Conservation (phyloP, 495 filamentous ascomycete species). For the Thozetella sp. region DNA sequence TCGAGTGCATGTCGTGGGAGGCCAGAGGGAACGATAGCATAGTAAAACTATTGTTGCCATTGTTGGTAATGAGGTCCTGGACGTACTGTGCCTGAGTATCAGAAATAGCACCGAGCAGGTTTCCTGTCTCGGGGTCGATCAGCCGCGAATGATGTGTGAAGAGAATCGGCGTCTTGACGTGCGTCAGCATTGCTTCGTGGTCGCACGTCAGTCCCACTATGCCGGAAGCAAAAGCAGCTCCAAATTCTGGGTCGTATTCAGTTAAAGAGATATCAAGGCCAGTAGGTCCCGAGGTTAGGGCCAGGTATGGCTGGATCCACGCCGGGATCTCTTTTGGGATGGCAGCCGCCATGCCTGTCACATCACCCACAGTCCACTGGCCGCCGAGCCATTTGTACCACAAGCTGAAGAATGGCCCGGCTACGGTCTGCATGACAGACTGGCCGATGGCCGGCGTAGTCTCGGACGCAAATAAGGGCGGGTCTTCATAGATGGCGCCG, state of each 20-base stretch:
- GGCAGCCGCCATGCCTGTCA: background rate
- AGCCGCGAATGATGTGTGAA: background rate
- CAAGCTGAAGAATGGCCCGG: background rate
- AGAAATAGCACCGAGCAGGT: slow-evolving; percentile 1
- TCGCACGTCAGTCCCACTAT: background rate
- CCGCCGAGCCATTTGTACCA: background rate
- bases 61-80: background rate
- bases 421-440: background rate
- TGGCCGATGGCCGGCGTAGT: background rate
- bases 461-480: slow-evolving; percentile 3
- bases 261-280: background rate
- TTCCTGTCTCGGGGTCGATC: background rate
- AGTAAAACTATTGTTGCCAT: background rate
- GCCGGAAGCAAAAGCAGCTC: background rate
- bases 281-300: background rate
- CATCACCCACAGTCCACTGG: slow-evolving; percentile 1
- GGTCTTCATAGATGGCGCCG: slow-evolving; percentile 1
- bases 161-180: slow-evolving; percentile 3
- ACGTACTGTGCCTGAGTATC: background rate
- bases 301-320: background rate
- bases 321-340: background rate
- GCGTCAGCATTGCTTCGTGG: slow-evolving; percentile 3
- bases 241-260: slow-evolving; percentile 3
- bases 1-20: background rate
- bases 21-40: background rate